Percentiles rank a stretch among this genome's conserved stretches.
Conservation (phyloP, 1,284 basidiomycete genomes). For the Grifola frondosa region DNA sequence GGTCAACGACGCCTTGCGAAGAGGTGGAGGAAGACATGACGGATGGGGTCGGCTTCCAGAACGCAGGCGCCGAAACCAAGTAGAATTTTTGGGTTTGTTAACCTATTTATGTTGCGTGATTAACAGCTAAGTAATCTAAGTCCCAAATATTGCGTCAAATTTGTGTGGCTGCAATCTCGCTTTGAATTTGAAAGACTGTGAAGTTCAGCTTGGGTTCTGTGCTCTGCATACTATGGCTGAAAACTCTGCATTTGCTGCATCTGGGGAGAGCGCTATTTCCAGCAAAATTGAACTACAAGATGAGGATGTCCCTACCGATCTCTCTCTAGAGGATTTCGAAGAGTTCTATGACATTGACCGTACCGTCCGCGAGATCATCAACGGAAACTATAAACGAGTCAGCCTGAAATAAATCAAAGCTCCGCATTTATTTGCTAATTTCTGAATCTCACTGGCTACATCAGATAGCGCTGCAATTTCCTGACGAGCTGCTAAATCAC, state of each 20-base stretch:
- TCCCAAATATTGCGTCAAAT: too few species aligned
- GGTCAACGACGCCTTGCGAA: slow-evolving; percentile 47
- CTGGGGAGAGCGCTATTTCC: slow-evolving; percentile 60
- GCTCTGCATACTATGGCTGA: slow-evolving; percentile 28
- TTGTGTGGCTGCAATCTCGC: too few species aligned
- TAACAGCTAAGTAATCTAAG: too few species aligned
- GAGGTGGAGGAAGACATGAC: slow-evolving; percentile 37
- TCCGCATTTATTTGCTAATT: neutral
- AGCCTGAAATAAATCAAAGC: neutral
- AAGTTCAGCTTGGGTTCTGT: too few species aligned
- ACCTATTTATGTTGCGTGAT: too few species aligned
- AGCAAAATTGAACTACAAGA: slow-evolving; percentile 47
- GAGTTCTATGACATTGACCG: slow-evolving; percentile 64
- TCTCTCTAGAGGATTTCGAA: slow-evolving; percentile 41
- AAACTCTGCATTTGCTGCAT: slow-evolving; percentile 48
- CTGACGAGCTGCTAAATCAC: slow-evolving; percentile 88
- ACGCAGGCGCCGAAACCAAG: too few species aligned
- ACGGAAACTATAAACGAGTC: slow-evolving; percentile 60
- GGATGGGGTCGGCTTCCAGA: slow-evolving; percentile 18
- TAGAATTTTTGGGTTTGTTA: too few species aligned
- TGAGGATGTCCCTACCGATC: slow-evolving; percentile 36
- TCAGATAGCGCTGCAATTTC: slow-evolving; percentile 92
- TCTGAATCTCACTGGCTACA: neutral
- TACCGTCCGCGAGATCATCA: slow-evolving; percentile 51
- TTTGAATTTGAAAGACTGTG: too few species aligned